Percentiles rank a stretch among this genome's conserved stretches.
Conservation (phyloP, 108 stramenopile genomes). For the Skeletonema menzelii region DNA sequence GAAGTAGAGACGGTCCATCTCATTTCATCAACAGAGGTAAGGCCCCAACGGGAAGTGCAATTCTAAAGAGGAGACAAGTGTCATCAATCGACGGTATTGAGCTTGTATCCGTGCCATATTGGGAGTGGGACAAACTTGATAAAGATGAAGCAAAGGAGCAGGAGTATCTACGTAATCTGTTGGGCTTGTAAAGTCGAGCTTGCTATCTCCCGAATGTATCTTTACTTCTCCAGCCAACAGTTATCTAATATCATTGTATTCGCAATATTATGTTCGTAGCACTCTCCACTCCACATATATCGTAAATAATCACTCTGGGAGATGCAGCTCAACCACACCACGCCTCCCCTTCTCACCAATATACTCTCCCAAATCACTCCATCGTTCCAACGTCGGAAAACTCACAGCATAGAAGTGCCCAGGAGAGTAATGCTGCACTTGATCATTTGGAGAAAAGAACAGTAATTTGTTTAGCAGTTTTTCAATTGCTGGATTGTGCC, state of each 20-base stretch:
- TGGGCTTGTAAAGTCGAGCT: not conserved
- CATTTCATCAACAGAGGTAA: constrained; percentile 51
- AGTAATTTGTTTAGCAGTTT: constrained; percentile 10
- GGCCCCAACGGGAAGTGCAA: not conserved
- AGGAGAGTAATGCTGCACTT: not conserved
- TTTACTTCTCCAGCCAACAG: too few species aligned
- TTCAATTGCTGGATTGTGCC: constrained; percentile 32
- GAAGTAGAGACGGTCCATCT: constrained; percentile 87
- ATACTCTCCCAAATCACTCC: constrained; percentile 5
- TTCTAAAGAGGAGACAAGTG: constrained; percentile 11
- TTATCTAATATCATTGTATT: too few species aligned
- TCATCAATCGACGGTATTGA: not conserved
- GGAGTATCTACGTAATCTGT: not conserved
- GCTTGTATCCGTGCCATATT: constrained; percentile 21
- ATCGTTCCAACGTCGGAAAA: not conserved
- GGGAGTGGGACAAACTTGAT: constrained; percentile 25
- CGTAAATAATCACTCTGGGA: too few species aligned
- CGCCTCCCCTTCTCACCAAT: not conserved
- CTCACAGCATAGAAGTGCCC: constrained; percentile 15
- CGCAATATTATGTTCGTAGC: too few species aligned
- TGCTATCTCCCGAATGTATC: too few species aligned
- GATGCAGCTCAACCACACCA: too few species aligned
- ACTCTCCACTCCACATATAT: too few species aligned
- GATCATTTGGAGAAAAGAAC: not conserved
- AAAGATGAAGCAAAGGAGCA: constrained; percentile 8